Evolutionary conservation across 1,284 basidiomycete species (phyloP).

Genomic region (Austroboletus novae-zelandiae): DNA sequence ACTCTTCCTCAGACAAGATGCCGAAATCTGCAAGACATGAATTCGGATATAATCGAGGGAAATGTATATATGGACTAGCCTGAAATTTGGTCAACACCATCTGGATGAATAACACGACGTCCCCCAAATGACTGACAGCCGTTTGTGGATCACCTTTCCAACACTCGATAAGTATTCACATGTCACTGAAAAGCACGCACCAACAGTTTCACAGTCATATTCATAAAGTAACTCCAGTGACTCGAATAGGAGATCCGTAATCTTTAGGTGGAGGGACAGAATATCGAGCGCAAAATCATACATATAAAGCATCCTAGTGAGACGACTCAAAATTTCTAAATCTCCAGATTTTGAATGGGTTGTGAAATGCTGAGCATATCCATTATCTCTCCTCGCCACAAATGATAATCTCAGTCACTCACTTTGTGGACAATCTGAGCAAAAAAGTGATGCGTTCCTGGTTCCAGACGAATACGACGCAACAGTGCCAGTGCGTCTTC

Average conservation of each 20-base stretch:
- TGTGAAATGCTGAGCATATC: slow-evolving; percentile 49
- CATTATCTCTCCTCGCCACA: neutral
- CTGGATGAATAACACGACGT: slow-evolving; percentile 72
- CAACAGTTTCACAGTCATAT: slow-evolving; percentile 76
- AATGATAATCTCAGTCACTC: slow-evolving; percentile 1
- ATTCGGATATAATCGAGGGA: neutral
- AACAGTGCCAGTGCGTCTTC: slow-evolving; percentile 52
- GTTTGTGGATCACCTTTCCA: slow-evolving; percentile 73
- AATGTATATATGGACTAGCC: slow-evolving; percentile 40
- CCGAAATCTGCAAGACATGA: slow-evolving; percentile 25
- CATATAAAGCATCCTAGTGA: slow-evolving; percentile 62
- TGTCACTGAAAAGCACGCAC: slow-evolving; percentile 39
- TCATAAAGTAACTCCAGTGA: slow-evolving; percentile 63
- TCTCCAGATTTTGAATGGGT: slow-evolving; percentile 50
- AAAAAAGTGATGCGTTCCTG: slow-evolving; percentile 57
- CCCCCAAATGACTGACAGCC: slow-evolving; percentile 70
- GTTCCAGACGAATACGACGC: slow-evolving; percentile 59
- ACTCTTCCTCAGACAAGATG: slow-evolving; percentile 38
- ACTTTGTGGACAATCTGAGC: slow-evolving; percentile 60
- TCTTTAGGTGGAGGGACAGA: slow-evolving; percentile 62
- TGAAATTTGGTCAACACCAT: slow-evolving; percentile 60
- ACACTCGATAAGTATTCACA: slow-evolving; percentile 7
- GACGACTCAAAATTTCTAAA: slow-evolving; percentile 61
- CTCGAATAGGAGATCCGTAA: slow-evolving; percentile 60
- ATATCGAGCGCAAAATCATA: slow-evolving; percentile 62